Conservation (phyloP, 371 early-diverging fungal genomes). For the Coemansia sp. region DNA sequence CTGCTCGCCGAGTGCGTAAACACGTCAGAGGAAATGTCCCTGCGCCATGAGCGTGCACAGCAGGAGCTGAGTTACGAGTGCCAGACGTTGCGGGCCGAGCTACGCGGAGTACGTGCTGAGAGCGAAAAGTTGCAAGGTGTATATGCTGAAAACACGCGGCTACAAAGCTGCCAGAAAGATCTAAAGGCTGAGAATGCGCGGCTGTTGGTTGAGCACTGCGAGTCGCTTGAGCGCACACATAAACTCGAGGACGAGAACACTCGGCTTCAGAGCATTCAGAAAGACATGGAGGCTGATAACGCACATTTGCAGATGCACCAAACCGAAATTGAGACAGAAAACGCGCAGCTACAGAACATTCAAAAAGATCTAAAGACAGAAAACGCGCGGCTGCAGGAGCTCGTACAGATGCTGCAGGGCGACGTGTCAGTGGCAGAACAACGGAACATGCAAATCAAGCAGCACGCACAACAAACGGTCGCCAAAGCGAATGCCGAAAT, state of each 20-base stretch:
- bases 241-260: neutral
- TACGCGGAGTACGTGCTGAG: neutral
- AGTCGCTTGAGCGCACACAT: neutral
- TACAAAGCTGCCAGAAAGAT: too few relatives aligned
- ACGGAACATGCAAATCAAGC: slow-evolving; percentile 29
- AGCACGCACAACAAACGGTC: slow-evolving; percentile 36
- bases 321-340: neutral
- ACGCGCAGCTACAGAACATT: slow-evolving; percentile 10
- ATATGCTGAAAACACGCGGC: too few relatives aligned
- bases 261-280: too few relatives aligned
- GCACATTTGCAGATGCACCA: neutral
- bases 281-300: neutral
- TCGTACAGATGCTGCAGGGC: slow-evolving; percentile 10
- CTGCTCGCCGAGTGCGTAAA: slow-evolving; percentile 34
- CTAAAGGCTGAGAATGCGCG: neutral
- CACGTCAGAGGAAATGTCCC: slow-evolving; percentile 23
- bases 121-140: neutral
- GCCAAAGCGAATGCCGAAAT: slow-evolving; percentile 28
- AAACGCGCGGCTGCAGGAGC: slow-evolving; percentile 19
- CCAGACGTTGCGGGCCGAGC: slow-evolving; percentile 17
- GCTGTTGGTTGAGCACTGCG: neutral
- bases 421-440: slow-evolving; percentile 41
- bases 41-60: slow-evolving; percentile 21
- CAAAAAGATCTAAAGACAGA: slow-evolving; percentile 10
- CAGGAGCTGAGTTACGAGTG: slow-evolving; percentile 23